Percentiles rank a stretch among this genome's conserved stretches.
Evolutionary conservation across 768 basidiomycete species (phyloP).

Genomic region (Hirschioporus abietinus): DNA sequence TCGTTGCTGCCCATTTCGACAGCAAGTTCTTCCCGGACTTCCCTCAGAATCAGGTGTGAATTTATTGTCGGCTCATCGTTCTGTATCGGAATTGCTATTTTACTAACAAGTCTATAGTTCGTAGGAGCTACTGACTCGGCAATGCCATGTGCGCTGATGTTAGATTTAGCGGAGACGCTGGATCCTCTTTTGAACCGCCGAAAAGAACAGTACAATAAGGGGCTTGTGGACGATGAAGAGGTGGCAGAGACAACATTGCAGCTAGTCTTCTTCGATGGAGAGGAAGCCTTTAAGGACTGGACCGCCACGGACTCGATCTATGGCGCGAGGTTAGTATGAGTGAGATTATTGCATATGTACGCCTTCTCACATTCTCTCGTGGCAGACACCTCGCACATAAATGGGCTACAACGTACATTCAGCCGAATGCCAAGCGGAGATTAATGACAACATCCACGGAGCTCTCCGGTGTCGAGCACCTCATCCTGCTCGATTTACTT

Average conservation of each 20-base stretch:
- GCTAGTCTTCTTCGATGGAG: slow-evolving; percentile 94
- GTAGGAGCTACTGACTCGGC: slow-evolving; percentile 97
- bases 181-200: slow-evolving; percentile 65
- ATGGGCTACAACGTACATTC: slow-evolving; percentile 70
- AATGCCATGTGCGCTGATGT: slow-evolving; percentile 89
- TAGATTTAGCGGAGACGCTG: slow-evolving; percentile 85
- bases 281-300: slow-evolving; percentile 93
- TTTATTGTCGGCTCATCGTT: slow-evolving; percentile 1
- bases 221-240: slow-evolving; percentile 58
- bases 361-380: slow-evolving; percentile 4
- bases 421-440: slow-evolving; percentile 55
- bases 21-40: slow-evolving; percentile 78
- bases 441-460: slow-evolving; percentile 47
- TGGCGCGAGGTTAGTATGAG: slow-evolving; percentile 69
- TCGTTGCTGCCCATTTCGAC: slow-evolving; percentile 92
- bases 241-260: slow-evolving; percentile 82
- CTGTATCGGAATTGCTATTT: slow-evolving; percentile 9
- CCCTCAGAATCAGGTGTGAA: slow-evolving; percentile 68
- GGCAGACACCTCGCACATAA: slow-evolving; percentile 80
- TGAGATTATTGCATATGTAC: slow-evolving; percentile 2
- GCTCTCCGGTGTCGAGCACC: slow-evolving; percentile 77
- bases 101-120: slow-evolving; percentile 52
- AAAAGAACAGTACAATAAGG: slow-evolving; percentile 47
- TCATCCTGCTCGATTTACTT: slow-evolving; percentile 89
- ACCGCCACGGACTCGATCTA: slow-evolving; percentile 88